Percentiles rank a stretch among this genome's conserved stretches.
phyloP scores from a whole-genome alignment of 495 filamentous ascomycete genomes.

The Hypoxylon fragiforme region DNA sequence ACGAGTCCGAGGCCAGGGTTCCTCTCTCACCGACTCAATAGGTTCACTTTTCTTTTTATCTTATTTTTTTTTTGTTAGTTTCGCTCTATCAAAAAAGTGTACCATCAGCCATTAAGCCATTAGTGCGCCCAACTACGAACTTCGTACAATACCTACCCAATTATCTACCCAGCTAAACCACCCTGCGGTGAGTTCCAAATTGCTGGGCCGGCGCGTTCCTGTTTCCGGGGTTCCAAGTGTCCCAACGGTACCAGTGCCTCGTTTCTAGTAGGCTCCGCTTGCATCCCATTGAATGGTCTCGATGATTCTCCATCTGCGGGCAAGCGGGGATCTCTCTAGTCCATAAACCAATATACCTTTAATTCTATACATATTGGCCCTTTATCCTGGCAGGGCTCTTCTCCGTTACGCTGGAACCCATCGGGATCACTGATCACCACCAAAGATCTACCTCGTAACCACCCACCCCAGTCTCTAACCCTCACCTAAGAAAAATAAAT shows the following conservation, averaged over 20 bases:
- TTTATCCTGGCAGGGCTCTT: constrained; percentile 28
- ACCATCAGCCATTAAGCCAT: too few species aligned
- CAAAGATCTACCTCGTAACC: constrained; percentile 10
- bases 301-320: constrained; percentile 29
- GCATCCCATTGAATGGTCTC: constrained; percentile 29
- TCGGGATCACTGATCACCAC: constrained; percentile 30
- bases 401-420: constrained; percentile 35
- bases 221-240: constrained; percentile 24
- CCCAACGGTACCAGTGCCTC: constrained; percentile 13
- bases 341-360: constrained; percentile 20
- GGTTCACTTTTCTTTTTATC: too few species aligned
- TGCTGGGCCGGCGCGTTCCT: constrained; percentile 35
- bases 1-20: neutral
- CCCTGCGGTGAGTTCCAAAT: constrained; percentile 33
- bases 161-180: neutral
- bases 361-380: constrained; percentile 26
- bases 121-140: neutral
- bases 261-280: constrained; percentile 29
- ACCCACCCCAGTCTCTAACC: constrained; percentile 2
- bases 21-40: neutral
- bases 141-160: too few species aligned
- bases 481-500: constrained; percentile 1
- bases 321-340: constrained; percentile 24
- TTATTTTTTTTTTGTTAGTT: too few species aligned
- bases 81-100: too few species aligned